Conservation (phyloP, 192 early-diverging fungal species). For the Podila minutissima region DNA sequence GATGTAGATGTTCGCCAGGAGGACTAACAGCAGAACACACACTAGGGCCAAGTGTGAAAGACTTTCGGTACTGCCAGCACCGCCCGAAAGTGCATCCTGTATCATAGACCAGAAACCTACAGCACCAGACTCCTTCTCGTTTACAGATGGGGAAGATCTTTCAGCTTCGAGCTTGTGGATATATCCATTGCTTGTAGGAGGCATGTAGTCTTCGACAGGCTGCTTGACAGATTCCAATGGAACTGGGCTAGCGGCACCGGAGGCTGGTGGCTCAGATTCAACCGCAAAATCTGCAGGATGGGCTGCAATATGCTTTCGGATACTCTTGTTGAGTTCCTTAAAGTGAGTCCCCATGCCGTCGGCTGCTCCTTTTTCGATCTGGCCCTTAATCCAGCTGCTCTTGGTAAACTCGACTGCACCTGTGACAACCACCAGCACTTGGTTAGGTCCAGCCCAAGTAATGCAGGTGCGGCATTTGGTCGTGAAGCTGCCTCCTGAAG, state of each 20-base stretch:
- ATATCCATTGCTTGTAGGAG: neutral
- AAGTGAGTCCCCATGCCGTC: slow-evolving; percentile 44
- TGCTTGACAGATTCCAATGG: too few relatives aligned
- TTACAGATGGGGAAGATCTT: neutral
- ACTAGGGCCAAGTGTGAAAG: slow-evolving; percentile 25
- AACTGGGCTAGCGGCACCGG: neutral
- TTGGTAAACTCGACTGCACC: slow-evolving; percentile 64
- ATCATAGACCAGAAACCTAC: slow-evolving; percentile 3
- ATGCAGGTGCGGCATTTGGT: slow-evolving; percentile 67
- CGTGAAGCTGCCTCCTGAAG: slow-evolving; percentile 61
- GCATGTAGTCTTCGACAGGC: neutral
- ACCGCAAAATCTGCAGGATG: slow-evolving; percentile 26
- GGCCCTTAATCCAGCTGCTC: slow-evolving; percentile 61
- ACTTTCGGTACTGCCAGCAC: slow-evolving; percentile 1
- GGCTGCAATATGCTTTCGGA: slow-evolving; percentile 24
- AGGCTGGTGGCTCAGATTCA: neutral
- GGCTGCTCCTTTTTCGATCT: slow-evolving; percentile 43
- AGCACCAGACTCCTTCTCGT: neutral
- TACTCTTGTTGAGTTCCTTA: slow-evolving; percentile 26
- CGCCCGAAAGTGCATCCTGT: neutral
- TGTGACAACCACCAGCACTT: slow-evolving; percentile 58
- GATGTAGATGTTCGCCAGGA: slow-evolving; percentile 46
- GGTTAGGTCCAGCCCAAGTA: slow-evolving; percentile 56
- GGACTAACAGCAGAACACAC: slow-evolving; percentile 21
- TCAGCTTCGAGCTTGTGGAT: neutral